Conservation (phyloP, 176 grass and related monocot genomes). For the Oryza rufipogon region DNA sequence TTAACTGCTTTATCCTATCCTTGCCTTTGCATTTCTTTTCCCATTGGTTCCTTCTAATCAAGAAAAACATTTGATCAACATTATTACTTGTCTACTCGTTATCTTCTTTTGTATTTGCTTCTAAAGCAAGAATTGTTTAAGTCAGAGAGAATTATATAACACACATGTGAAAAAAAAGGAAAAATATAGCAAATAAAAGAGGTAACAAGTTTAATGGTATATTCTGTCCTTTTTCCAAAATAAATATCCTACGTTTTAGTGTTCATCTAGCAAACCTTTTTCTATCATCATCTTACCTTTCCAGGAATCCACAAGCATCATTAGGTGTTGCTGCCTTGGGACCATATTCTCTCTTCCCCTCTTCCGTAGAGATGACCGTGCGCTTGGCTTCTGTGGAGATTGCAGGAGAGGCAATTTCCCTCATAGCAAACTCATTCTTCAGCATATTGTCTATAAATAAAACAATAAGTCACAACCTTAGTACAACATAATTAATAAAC, state of each 20-base stretch:
- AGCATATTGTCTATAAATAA: conserved; percentile 55
- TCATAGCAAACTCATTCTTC: conserved; percentile 28
- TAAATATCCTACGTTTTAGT: too few species aligned
- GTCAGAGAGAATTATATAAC: conserved; percentile 29
- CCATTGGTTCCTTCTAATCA: conserved; percentile 30
- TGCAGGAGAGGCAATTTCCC: conserved; percentile 5
- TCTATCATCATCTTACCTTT: conserved; percentile 57
- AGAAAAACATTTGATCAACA: conserved; percentile 16
- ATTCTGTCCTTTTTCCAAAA: conserved; percentile 32
- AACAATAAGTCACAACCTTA: not conserved
- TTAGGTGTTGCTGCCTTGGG: conserved; percentile 34
- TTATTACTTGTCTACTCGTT: conserved; percentile 6
- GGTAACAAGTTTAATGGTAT: conserved; percentile 6
- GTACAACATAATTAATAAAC: not conserved
- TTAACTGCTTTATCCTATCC: conserved; percentile 7
- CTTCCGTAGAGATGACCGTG: conserved; percentile 54
- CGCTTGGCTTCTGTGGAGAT: not conserved
- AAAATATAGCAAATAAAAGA: conserved; percentile 13
- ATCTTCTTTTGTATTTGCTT: conserved; percentile 40
- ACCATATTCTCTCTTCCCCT: conserved; percentile 54
- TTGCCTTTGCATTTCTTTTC: not conserved
- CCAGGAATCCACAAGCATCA: conserved; percentile 59
- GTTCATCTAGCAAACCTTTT: not conserved
- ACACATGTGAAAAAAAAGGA: conserved; percentile 25
- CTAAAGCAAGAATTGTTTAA: conserved; percentile 22